Percentiles rank a stretch among this genome's conserved stretches.
These are phyloP conservation scores for Daphne laureola DNA, from an alignment of 441 rosid species.

Conservation along the genomic window DNA sequence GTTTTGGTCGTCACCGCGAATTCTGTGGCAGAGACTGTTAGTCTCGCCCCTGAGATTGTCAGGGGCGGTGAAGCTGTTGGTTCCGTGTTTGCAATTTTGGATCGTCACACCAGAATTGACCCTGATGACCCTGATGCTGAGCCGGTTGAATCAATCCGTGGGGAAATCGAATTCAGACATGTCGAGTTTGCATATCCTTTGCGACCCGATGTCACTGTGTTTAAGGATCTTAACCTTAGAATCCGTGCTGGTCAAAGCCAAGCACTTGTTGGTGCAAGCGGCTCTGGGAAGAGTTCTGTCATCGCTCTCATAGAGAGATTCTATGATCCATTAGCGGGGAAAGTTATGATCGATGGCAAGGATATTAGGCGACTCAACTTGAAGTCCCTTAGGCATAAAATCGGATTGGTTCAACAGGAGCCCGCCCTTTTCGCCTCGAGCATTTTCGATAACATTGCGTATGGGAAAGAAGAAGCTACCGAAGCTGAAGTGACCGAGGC, in stretches of 20 bases:
- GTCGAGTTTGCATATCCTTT: constrained; percentile 97
- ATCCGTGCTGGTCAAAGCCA: constrained; percentile 95
- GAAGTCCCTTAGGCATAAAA: constrained; percentile 76
- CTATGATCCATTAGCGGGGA: constrained; percentile 80
- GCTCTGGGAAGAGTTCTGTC: constrained; percentile 94
- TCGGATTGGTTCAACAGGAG: constrained; percentile 97
- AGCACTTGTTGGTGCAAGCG: constrained; percentile 97
- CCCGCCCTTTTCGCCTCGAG: constrained; percentile 92
- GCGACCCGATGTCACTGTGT: constrained; percentile 74
- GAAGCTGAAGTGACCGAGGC: constrained; percentile 95
- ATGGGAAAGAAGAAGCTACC: constrained; percentile 85
- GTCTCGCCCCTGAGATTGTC: constrained; percentile 96
- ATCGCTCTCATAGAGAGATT: constrained; percentile 88
- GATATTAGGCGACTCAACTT: constrained; percentile 79
- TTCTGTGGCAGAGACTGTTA: constrained; percentile 97
- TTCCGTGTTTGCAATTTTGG: constrained; percentile 83
- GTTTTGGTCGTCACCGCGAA: constrained; percentile 89
- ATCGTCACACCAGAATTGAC: constrained; percentile 73
- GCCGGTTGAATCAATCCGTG: constrained; percentile 69
- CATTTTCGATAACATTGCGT: constrained; percentile 89
- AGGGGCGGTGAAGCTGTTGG: constrained; percentile 98
- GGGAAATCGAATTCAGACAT: constrained; percentile 93
- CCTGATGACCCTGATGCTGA: constrained; percentile 92
- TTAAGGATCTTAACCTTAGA: constrained; percentile 71
- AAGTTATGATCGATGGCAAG: constrained; percentile 94